phyloP scores from a whole-genome alignment of 306 rosid species.

The Oxytropis ochrocephala region DNA sequence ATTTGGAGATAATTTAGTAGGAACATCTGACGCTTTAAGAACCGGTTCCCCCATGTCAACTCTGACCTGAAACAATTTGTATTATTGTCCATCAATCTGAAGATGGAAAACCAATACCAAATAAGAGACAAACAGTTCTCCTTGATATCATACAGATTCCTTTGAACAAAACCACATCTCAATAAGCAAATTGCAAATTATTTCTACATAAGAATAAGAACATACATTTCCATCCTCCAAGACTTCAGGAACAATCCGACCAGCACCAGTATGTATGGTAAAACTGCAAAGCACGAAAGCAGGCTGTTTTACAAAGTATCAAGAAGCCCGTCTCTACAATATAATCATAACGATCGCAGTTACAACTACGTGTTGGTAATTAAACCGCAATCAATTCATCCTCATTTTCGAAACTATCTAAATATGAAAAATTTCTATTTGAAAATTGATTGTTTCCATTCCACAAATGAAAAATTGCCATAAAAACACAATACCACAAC shows the following conservation, averaged over 20 bases:
- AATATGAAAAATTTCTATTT: neutral
- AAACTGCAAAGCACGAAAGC: constrained; percentile 40
- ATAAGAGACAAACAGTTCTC: neutral
- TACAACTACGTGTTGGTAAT: neutral
- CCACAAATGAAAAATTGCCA: neutral
- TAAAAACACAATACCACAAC: neutral
- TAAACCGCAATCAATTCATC: neutral
- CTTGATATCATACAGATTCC: neutral
- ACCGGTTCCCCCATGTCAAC: constrained; percentile 97
- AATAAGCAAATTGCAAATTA: constrained; percentile 11
- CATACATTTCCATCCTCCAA: constrained; percentile 70
- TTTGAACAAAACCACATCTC: neutral
- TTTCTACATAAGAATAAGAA: neutral
- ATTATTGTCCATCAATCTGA: constrained; percentile 13
- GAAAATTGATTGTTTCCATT: neutral
- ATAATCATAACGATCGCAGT: neutral
- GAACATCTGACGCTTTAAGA: constrained; percentile 77
- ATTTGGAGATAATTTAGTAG: constrained; percentile 60
- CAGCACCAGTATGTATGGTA: constrained; percentile 86
- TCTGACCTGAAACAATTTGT: constrained; percentile 55
- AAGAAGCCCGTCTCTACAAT: neutral
- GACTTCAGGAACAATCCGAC: constrained; percentile 80
- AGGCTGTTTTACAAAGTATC: neutral
- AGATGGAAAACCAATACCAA: neutral
- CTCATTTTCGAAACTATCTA: neutral